phyloP scores from a whole-genome alignment of 192 early-diverging fungal species.

The Coemansia asiatica region DNA sequence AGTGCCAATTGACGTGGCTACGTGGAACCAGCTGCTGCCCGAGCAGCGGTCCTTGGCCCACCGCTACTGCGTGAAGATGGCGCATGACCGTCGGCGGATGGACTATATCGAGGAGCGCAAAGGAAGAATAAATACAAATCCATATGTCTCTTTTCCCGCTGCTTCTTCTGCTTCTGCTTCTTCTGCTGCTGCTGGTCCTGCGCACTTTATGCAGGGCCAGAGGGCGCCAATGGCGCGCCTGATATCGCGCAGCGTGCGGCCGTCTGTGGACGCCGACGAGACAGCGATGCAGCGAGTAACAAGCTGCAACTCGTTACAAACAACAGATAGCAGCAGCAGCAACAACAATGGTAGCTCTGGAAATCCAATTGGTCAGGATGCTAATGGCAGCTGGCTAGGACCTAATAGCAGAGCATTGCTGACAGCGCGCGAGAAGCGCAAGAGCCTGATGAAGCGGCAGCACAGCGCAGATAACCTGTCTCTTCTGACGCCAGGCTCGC shows the following conservation, averaged over 20 bases:
- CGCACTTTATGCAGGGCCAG: neutral
- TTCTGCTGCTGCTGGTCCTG: neutral
- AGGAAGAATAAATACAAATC: neutral
- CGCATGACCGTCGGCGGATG: slow-evolving; percentile 29
- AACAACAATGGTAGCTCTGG: neutral
- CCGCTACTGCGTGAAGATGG: slow-evolving; percentile 48
- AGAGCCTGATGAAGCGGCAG: slow-evolving; percentile 39
- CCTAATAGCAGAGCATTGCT: slow-evolving; percentile 18
- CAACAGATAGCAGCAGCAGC: neutral
- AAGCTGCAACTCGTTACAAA: neutral
- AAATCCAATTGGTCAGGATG: too few relatives aligned
- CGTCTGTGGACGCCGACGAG: neutral
- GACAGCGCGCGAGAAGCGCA: slow-evolving; percentile 37
- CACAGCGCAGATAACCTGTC: slow-evolving; percentile 35
- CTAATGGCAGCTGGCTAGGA: neutral
- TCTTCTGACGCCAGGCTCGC: neutral
- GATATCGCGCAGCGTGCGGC: neutral
- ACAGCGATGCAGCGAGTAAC: neutral
- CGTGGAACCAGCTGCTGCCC: slow-evolving; percentile 52
- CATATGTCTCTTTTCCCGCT: too few relatives aligned
- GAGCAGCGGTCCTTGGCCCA: slow-evolving; percentile 45
- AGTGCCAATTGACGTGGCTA: slow-evolving; percentile 50
- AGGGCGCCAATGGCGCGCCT: neutral
- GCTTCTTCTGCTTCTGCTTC: too few relatives aligned
- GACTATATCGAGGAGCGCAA: slow-evolving; percentile 7